phyloP scores from a whole-genome alignment of 805 yeast species.

The Candida sanyiensis region DNA sequence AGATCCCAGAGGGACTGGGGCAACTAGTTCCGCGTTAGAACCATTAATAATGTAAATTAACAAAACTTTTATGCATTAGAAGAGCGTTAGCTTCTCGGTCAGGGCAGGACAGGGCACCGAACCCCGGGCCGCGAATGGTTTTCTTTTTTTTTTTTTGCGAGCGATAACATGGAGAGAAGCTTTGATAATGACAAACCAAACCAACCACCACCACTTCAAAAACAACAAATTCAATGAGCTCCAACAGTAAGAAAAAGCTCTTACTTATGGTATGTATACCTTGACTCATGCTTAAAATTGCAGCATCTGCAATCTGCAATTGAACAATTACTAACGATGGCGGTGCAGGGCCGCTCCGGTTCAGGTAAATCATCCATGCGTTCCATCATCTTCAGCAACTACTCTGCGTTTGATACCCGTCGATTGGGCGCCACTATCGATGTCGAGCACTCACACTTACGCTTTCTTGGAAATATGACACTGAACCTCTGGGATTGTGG shows the following conservation, averaged over 20 bases:
- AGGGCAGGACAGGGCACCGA: too few species aligned
- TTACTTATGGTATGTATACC: conserved; percentile 57
- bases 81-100: too few species aligned
- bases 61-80: too few species aligned
- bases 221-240: conserved; percentile 24
- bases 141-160: too few species aligned
- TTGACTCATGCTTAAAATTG: too few species aligned
- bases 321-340: conserved; percentile 15
- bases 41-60: too few species aligned
- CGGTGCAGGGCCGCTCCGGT: conserved; percentile 78
- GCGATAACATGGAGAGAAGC: too few species aligned
- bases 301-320: not conserved
- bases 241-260: conserved; percentile 50
- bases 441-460: conserved; percentile 92
- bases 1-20: too few species aligned
- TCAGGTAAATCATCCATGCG: conserved; percentile 98
- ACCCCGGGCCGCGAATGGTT: too few species aligned
- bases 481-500: conserved; percentile 97
- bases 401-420: conserved; percentile 94
- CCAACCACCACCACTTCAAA: too few species aligned
- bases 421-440: conserved; percentile 96
- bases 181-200: too few species aligned
- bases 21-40: too few species aligned
- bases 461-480: conserved; percentile 93
- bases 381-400: conserved; percentile 90